phyloP scores from a whole-genome alignment of 345 rosid species.

The Brassica nigra region DNA sequence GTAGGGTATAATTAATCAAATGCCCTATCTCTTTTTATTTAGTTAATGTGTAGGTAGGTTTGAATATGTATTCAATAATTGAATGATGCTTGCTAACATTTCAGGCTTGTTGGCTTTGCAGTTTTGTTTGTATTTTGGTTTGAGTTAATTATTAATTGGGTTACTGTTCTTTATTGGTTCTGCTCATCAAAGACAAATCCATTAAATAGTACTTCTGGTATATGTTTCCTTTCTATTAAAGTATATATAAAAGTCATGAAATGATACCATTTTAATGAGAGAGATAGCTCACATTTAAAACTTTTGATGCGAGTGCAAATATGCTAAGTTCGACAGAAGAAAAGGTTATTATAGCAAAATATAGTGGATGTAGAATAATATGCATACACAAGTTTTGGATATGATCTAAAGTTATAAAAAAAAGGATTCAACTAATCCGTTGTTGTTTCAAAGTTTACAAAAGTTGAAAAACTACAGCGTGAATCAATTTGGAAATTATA shows the following conservation, averaged over 20 bases:
- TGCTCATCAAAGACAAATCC: neutral
- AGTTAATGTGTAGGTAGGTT: neutral
- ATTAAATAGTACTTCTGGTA: neutral
- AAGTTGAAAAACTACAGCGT: neutral
- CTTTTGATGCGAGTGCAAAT: conserved; percentile 5
- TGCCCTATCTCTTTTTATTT: neutral
- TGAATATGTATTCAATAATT: neutral
- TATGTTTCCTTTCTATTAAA: neutral
- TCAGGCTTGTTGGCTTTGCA: conserved; percentile 22
- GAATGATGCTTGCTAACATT: conserved; percentile 21
- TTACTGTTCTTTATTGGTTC: neutral
- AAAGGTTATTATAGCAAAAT: neutral
- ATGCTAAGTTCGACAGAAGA: neutral
- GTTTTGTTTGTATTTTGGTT: conserved; percentile 18
- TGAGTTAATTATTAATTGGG: neutral
- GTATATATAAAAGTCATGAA: neutral
- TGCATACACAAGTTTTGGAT: conserved; percentile 26
- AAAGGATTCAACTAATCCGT: conserved; percentile 18
- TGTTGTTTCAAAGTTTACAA: neutral
- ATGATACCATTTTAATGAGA: neutral
- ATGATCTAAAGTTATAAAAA: conserved; percentile 3
- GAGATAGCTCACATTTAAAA: conserved; percentile 10
- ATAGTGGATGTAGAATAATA: conserved; percentile 11
- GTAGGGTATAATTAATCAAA: conserved; percentile 32
- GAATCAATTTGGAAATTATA: neutral